Percentiles rank a stretch among this genome's conserved stretches.
Evolutionary conservation across 2,329 filamentous ascomycete genomes (phyloP).

Genomic region (Fusarium mundagurra): DNA sequence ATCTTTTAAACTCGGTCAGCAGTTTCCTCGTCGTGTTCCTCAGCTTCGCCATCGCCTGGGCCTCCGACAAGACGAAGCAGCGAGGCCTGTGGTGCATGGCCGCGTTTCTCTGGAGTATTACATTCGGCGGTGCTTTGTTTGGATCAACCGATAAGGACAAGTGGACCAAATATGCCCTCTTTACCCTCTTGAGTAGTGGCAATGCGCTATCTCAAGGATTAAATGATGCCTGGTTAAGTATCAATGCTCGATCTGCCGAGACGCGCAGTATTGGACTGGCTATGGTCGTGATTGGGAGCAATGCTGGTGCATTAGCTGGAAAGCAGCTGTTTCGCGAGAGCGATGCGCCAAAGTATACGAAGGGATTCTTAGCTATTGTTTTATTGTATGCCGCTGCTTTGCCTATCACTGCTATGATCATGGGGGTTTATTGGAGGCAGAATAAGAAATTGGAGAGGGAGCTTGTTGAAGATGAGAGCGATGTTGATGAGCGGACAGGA

Average conservation of each 20-base stretch:
- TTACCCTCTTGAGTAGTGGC: conserved; percentile 28
- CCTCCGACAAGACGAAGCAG: conserved; percentile 28
- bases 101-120: conserved; percentile 33
- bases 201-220: conserved; percentile 37
- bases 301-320: conserved; percentile 37
- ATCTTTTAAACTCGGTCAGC: conserved; percentile 37
- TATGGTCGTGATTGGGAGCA: conserved; percentile 38
- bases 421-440: conserved; percentile 36
- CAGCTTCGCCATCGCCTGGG: conserved; percentile 22
- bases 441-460: conserved; percentile 25
- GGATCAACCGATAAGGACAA: conserved; percentile 4
- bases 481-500: background rate
- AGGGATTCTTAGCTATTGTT: conserved; percentile 31
- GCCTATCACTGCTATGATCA: conserved; percentile 23
- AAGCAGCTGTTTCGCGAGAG: conserved; percentile 37
- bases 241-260: conserved; percentile 25
- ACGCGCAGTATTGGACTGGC: conserved; percentile 37
- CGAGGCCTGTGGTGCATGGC: conserved; percentile 37
- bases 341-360: conserved; percentile 32
- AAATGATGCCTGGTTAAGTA: conserved; percentile 41
- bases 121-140: conserved; percentile 31
- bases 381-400: conserved; percentile 29
- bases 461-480: background rate
- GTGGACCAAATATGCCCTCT: conserved; percentile 34
- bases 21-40: conserved; percentile 31